Evolutionary conservation across 495 filamentous ascomycete genomes (phyloP).

Genomic region (Hamigera avellanea): DNA sequence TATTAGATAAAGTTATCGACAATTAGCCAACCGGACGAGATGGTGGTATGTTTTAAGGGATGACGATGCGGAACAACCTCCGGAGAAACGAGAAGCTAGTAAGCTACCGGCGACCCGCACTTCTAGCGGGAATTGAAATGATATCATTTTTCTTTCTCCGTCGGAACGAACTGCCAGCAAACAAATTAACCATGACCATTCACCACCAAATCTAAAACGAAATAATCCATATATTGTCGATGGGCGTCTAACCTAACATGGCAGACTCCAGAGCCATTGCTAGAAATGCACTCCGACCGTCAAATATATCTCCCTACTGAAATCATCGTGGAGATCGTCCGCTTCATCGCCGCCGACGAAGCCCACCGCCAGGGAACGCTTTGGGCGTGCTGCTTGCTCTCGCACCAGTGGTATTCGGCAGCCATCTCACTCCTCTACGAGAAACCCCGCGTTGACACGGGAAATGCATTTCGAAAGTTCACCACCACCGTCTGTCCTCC

Average conservation of each 20-base stretch:
- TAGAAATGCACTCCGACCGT: constrained; percentile 7
- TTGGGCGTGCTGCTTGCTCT: constrained; percentile 45
- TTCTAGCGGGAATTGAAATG: neutral
- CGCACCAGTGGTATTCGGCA: constrained; percentile 52
- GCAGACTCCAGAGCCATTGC: constrained; percentile 1
- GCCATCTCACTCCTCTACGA: constrained; percentile 46
- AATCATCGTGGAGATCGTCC: constrained; percentile 37
- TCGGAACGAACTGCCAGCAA: no score
- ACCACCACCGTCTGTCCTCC: constrained; percentile 52
- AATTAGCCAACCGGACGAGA: no score
- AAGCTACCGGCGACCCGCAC: neutral
- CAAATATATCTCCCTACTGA: constrained; percentile 34
- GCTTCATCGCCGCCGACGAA: constrained; percentile 13
- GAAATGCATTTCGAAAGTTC: constrained; percentile 46
- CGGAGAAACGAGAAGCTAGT: neutral
- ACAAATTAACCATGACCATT: no score
- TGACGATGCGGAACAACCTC: neutral
- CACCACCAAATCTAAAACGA: neutral
- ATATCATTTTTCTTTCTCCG: neutral
- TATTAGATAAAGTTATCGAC: no score
- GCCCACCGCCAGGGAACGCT: constrained; percentile 29
- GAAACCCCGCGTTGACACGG: constrained; percentile 32
- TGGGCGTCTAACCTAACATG: constrained; percentile 2
- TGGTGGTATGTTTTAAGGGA: no score
- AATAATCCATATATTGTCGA: neutral